Conservation (phyloP, 108 stramenopile species). For the Cylindrotheca closterium region DNA sequence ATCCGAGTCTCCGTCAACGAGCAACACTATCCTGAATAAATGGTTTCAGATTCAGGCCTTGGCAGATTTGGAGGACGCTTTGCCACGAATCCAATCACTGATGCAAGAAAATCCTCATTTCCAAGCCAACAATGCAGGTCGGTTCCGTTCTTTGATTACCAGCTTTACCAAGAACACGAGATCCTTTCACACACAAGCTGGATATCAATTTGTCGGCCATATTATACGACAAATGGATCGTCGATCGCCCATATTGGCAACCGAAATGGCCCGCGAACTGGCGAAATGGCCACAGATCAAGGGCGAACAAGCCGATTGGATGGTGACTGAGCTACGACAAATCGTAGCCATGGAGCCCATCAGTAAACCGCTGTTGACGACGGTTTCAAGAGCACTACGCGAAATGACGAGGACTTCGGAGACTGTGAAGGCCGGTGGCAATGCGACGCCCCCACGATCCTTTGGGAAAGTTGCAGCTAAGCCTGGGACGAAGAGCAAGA, state of each 20-base stretch:
- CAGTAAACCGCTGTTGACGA: slow-evolving; percentile 78
- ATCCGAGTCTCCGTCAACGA: slow-evolving; percentile 65
- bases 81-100: slow-evolving; percentile 57
- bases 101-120: slow-evolving; percentile 87
- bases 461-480: too few species aligned
- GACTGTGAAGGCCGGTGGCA: too few species aligned
- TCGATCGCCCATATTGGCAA: slow-evolving; percentile 89
- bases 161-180: slow-evolving; percentile 79
- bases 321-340: slow-evolving; percentile 75
- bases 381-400: slow-evolving; percentile 74
- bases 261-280: slow-evolving; percentile 69
- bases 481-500: too few species aligned
- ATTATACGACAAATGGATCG: slow-evolving; percentile 75
- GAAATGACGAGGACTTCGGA: too few species aligned
- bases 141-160: slow-evolving; percentile 79
- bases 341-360: slow-evolving; percentile 57
- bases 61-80: slow-evolving; percentile 63
- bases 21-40: slow-evolving; percentile 80
- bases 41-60: slow-evolving; percentile 90
- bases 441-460: too few species aligned
- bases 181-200: slow-evolving; percentile 86
- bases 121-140: slow-evolving; percentile 88
- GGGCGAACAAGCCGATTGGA: slow-evolving; percentile 60
- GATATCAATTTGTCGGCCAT: slow-evolving; percentile 87
- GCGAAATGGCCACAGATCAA: slow-evolving; percentile 81